A percentile compares a stretch with the other conserved stretches of the same genome.
Conservation (phyloP, 805 yeast genomes). For the Schwanniomyces sp. region DNA sequence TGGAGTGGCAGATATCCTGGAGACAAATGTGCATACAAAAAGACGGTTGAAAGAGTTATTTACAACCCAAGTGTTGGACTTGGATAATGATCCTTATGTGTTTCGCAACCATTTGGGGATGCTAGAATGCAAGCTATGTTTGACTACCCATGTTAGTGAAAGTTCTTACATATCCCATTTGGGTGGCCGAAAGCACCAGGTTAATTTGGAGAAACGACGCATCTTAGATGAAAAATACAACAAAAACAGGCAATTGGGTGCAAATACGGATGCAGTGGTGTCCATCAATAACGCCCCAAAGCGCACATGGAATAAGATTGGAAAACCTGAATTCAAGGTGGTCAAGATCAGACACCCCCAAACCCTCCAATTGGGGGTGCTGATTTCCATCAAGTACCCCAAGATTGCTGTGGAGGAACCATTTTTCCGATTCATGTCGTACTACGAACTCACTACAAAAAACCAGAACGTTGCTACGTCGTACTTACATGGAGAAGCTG, state of each 20-base stretch:
- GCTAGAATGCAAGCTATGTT: slow-evolving; percentile 80
- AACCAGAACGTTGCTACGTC: slow-evolving; percentile 39
- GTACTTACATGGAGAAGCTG: slow-evolving; percentile 18
- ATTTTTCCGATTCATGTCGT: slow-evolving; percentile 71
- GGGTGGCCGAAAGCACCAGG: slow-evolving; percentile 79
- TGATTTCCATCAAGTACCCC: slow-evolving; percentile 60
- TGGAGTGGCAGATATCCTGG: slow-evolving; percentile 77
- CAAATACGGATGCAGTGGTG: slow-evolving; percentile 13
- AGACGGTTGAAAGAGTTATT: slow-evolving; percentile 68
- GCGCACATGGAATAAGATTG: slow-evolving; percentile 57
- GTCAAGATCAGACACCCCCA: slow-evolving; percentile 66
- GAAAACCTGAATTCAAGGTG: slow-evolving; percentile 70
- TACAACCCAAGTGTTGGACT: slow-evolving; percentile 46
- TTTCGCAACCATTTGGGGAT: slow-evolving; percentile 81
- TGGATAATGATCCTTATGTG: slow-evolving; percentile 78
- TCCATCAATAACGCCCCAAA: slow-evolving; percentile 42
- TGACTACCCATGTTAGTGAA: slow-evolving; percentile 78
- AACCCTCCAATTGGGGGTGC: slow-evolving; percentile 60
- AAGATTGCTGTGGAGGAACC: slow-evolving; percentile 54
- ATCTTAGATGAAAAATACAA: slow-evolving; percentile 34
- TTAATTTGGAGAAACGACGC: slow-evolving; percentile 63
- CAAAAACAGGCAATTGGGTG: slow-evolving; percentile 15
- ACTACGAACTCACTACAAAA: slow-evolving; percentile 55
- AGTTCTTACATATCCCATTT: slow-evolving; percentile 82
- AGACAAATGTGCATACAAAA: slow-evolving; percentile 65